Evolutionary conservation across 2,329 filamentous ascomycete genomes (phyloP), one percentile per base, ranked within the genome.

Genomic region (Aureobasidium namibiae): DNA sequence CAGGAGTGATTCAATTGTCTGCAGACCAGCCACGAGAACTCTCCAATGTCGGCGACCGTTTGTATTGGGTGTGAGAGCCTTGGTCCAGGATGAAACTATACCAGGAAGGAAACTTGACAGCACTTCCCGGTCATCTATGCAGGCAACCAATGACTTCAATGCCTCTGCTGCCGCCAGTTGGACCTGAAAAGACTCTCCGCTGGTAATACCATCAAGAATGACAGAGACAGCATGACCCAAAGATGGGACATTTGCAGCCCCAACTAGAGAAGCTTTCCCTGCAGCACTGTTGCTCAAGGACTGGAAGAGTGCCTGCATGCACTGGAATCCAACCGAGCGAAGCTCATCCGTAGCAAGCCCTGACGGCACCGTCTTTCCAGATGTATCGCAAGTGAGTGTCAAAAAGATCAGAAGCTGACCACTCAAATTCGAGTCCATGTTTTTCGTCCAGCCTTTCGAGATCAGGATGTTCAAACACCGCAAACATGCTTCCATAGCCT

Each of bases 51-150:
- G 76, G 50, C 82, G 78, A 64, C 81, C 79, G 41, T 81, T 77
- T n/a, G 79, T 82, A 0, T 86, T 88, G 0, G 84, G 84, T 4
- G 88, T 86, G 53, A 95, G 74, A 0, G 90, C 76, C 67, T 87
- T 92, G 2, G 88, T 86, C 24, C 99, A 75, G 1, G 85, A 84
- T 3, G 94, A 97, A 0, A 96, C 83, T 0, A 90, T 90, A 10
- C 92, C 90, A 0, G 95, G 94, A 42, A 97, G 78, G 67, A 99
- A 94, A 62, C 83, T 92, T 10, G 90, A 89, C 59, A 95, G 76
- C 2, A 89, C 84, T n/a, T 88, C 81, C 48, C 81, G 82, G 66
- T 94, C 87, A 56, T 81, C 84, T 44, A 96, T 79, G 23, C 84
- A 82, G 7, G 71, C 67, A 63, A 85, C 82, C 8, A 94, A 74